Evolutionary conservation across 2,329 filamentous ascomycete genomes (phyloP), one percentile per base, ranked within the genome.

Genomic region (Cladobotryum protrusum): DNA sequence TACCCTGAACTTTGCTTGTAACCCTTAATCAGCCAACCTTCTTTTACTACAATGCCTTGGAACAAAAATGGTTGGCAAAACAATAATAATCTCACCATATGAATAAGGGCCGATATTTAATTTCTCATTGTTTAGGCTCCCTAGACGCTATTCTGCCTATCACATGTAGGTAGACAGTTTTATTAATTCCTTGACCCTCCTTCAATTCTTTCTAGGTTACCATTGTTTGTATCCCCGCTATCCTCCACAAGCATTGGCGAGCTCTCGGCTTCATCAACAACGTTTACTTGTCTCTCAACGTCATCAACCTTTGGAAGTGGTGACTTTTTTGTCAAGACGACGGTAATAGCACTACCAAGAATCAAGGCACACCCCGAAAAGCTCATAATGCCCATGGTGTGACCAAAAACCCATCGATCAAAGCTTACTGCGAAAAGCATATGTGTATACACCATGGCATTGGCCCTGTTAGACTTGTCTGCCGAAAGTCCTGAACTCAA

Each of bases 401-500:
- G 70, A 2, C 74, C 75, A 59, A 80, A 80, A 3, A 81, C 64
- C 61, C 71, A 76, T 36, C 69, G 63, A 57, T 81, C 77, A 55
- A 79, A 76, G 39, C 64, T 69, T 1, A 72, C 74, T 1, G 77
- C 77, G 56, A 80, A 81, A 35, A 81, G 61, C 71, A 81, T 79
- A 42, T 79, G 74, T 6, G 77, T 79, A 52, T 80, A 81, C 5
- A 79, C 67, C 78, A 82, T 81, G 47, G 74, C 71, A 14, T 76
- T 79, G 7, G 78, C 78, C 40, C 75, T 67, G 56, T 81, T 80
- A 17, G 76, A 76, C 54, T 85, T 85, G 60, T 91, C 86, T 53
- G 85, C 81, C 19, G 85, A 71, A 43, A 96, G 69, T 0, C 89
- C 89, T 1, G 81, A 78, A 1, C 90, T 93, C 15, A 95, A 72